Conservation (phyloP, 176 grass and related monocot species). For the Paspalum notatum region DNA sequence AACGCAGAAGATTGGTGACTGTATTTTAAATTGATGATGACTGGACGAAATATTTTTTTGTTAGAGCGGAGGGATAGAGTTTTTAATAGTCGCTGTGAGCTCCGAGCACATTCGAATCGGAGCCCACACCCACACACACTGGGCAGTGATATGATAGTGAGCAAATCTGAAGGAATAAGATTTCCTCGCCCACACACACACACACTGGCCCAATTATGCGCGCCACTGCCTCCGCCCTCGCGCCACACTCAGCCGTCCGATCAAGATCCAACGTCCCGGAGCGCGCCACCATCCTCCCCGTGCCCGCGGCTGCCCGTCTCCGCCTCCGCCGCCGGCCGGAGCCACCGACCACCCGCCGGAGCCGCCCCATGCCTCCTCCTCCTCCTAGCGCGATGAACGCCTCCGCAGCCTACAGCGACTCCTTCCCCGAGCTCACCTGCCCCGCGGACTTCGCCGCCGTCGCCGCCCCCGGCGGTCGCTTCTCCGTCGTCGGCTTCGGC, state of each 20-base stretch:
- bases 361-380: not conserved
- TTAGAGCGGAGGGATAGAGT: no score
- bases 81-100: no score
- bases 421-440: slow-evolving; percentile 48
- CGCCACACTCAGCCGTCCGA: slow-evolving; percentile 36
- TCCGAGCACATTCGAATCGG: no score
- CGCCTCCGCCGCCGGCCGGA: slow-evolving; percentile 36
- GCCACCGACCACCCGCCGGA: not conserved
- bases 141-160: no score
- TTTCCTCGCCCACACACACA: no score
- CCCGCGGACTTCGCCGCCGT: slow-evolving; percentile 54
- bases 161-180: no score
- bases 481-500: slow-evolving; percentile 86
- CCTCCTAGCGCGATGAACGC: slow-evolving; percentile 1
- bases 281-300: not conserved
- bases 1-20: no score
- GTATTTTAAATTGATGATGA: no score
- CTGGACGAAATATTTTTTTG: no score
- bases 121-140: no score
- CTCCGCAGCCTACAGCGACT: not conserved
- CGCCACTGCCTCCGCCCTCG: not conserved
- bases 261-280: slow-evolving; percentile 42
- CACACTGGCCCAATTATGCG: no score
- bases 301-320: not conserved
- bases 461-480: slow-evolving; percentile 42